Conservation (phyloP, 495 filamentous ascomycete species). For the Acidomyces sp. region DNA sequence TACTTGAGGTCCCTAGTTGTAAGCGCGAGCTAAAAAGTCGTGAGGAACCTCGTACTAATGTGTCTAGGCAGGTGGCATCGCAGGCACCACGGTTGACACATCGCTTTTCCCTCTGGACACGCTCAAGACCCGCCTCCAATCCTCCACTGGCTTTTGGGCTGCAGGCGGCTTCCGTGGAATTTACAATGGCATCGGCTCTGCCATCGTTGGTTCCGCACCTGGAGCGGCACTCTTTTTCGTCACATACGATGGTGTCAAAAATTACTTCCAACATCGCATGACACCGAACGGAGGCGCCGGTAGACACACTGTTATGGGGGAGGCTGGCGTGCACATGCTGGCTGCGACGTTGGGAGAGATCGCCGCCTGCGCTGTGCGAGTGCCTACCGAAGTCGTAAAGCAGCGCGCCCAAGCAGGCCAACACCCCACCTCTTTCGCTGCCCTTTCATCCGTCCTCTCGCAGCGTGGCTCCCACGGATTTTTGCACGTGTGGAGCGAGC, state of each 20-base stretch:
- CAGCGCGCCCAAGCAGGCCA: constrained; percentile 85
- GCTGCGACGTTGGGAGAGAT: constrained; percentile 85
- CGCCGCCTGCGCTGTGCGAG: constrained; percentile 80
- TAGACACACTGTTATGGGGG: constrained; percentile 17
- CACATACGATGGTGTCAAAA: constrained; percentile 82
- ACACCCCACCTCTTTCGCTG: constrained; percentile 44
- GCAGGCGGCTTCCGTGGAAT: constrained; percentile 63
- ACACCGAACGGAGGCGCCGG: no score
- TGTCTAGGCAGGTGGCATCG: constrained; percentile 30
- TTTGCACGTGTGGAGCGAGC: constrained; percentile 55
- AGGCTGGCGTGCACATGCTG: constrained; percentile 54
- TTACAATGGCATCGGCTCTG: constrained; percentile 56
- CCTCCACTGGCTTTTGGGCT: constrained; percentile 60
- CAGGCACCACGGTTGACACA: constrained; percentile 32
- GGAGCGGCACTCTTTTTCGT: constrained; percentile 98
- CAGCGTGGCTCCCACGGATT: constrained; percentile 32
- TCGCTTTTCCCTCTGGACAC: constrained; percentile 34
- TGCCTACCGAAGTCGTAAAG: constrained; percentile 94
- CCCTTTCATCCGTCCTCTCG: constrained; percentile 57
- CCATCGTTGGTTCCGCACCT: constrained; percentile 81
- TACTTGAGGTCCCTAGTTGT: constrained; percentile 36
- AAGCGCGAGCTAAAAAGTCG: constrained; percentile 11
- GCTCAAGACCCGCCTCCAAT: constrained; percentile 62
- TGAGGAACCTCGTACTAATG: constrained; percentile 4
- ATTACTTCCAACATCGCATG: no score